Conservation (phyloP, 2,329 filamentous ascomycete genomes). For the Xylaria hypoxylon region DNA sequence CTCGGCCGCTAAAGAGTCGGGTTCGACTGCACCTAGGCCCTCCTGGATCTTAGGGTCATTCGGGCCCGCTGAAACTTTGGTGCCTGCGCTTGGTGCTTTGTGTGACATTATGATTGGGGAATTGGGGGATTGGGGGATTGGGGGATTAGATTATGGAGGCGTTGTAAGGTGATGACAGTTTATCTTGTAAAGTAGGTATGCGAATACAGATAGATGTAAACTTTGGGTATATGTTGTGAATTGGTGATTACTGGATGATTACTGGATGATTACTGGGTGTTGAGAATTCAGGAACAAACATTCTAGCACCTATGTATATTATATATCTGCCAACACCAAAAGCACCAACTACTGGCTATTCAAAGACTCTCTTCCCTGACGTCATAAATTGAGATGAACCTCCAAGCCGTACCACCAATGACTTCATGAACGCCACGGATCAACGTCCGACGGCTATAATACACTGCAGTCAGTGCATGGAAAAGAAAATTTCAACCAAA, state of each 20-base stretch:
- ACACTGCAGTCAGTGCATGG: neutral
- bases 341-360: neutral
- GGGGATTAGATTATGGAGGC: neutral
- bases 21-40: slow-evolving; percentile 70
- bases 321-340: slow-evolving; percentile 10
- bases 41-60: slow-evolving; percentile 68
- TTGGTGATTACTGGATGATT: neutral
- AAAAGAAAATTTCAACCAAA: neutral
- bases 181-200: neutral
- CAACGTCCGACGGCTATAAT: neutral
- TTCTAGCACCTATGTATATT: neutral
- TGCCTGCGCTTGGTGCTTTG: slow-evolving; percentile 47
- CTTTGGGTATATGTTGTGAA: neutral
- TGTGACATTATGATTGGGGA: slow-evolving; percentile 41
- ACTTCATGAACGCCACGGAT: slow-evolving; percentile 41
- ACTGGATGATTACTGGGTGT: neutral
- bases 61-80: slow-evolving; percentile 60
- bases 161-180: neutral
- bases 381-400: slow-evolving; percentile 41
- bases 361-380: slow-evolving; percentile 34
- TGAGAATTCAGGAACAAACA: neutral
- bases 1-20: slow-evolving; percentile 81
- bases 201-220: neutral
- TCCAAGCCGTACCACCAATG: slow-evolving; percentile 37
- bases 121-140: too few species aligned